Evolutionary conservation across 1,139 yeast genomes (phyloP), one percentile per base, ranked within the genome.

Genomic region (Saccharomycopsis hybrid): DNA sequence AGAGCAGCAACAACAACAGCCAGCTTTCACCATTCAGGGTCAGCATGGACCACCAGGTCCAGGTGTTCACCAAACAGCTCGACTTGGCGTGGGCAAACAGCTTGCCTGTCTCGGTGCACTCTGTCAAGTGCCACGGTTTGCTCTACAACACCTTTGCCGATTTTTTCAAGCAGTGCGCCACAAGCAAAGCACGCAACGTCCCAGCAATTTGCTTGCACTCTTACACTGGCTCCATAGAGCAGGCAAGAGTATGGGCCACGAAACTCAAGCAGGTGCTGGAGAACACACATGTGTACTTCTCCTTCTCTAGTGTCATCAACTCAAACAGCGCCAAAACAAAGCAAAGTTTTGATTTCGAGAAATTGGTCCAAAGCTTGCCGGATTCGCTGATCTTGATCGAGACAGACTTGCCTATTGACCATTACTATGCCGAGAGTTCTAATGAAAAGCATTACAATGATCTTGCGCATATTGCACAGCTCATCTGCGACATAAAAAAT

Each of bases 161-260:
- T 31, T 67, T 58, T 47, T 47, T 63, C 33, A n/a, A n/a, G n/a
- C n/a, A n/a, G n/a, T n/a, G n/a, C n/a, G n/a, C n/a, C n/a, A 50
- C 3, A 41, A 31, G 35, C 45, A 43, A 24, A 9, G 49, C 3
- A 31, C 30, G 4, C 25, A 48, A 55, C 25, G 59, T 68, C 5
- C 60, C 70, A 1, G 60, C 70, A 1, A 67, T 88, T 0, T 77
- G 88, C 36, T 69, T 90, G 32, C 97, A 90, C 61, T 87, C 96
- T 0, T 90, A 80, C 62, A 78, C 88, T 11, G 97, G 97, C 0
- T 81, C 94, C 2, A 59, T 72, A 0, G 95, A 88, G 50, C 82
- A 80, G 52, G 76, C 80, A 3, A 67, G 69, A 47, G 58, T 70
- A 46, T 83, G 94, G 85, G 57, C 73, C 27, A 68, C 62, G 53